Conservation (phyloP, 352 stramenopile species). For the Globisporangium solare region DNA sequence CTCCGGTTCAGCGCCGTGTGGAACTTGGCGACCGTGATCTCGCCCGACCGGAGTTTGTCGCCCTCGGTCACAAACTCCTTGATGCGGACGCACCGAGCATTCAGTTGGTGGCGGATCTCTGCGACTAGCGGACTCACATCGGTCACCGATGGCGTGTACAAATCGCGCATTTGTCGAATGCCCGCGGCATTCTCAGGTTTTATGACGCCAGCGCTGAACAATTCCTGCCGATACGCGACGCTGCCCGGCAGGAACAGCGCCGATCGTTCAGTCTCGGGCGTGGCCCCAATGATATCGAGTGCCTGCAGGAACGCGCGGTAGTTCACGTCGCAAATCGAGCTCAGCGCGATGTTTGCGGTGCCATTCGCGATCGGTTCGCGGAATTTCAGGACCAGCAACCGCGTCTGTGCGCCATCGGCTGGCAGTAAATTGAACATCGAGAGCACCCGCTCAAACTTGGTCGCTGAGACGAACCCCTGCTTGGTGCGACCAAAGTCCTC, state of each 20-base stretch:
- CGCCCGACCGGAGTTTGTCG: constrained; percentile 72
- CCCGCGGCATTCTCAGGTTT: constrained; percentile 15
- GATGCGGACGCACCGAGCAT: constrained; percentile 61
- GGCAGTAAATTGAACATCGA: constrained; percentile 70
- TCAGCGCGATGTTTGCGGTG: constrained; percentile 36
- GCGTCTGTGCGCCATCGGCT: constrained; percentile 33
- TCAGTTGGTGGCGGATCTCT: constrained; percentile 60
- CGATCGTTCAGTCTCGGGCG: constrained; percentile 14
- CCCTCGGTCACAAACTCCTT: constrained; percentile 82
- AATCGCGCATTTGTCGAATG: constrained; percentile 26
- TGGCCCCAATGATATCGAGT: constrained; percentile 39
- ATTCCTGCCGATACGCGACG: constrained; percentile 53
- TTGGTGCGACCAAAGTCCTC: constrained; percentile 80
- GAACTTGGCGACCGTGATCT: constrained; percentile 84
- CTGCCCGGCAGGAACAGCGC: constrained; percentile 41
- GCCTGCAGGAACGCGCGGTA: constrained; percentile 77
- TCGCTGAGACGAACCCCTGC: constrained; percentile 70
- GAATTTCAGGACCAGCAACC: constrained; percentile 73
- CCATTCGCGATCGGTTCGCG: constrained; percentile 48
- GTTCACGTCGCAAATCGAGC: constrained; percentile 78
- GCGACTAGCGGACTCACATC: constrained; percentile 45
- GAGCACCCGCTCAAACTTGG: constrained; percentile 80
- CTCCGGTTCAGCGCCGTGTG: constrained; percentile 82
- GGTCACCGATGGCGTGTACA: constrained; percentile 11
- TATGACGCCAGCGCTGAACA: constrained; percentile 36